phyloP scores from a whole-genome alignment of 495 filamentous ascomycete genomes.

The Cladorrhinum samala region DNA sequence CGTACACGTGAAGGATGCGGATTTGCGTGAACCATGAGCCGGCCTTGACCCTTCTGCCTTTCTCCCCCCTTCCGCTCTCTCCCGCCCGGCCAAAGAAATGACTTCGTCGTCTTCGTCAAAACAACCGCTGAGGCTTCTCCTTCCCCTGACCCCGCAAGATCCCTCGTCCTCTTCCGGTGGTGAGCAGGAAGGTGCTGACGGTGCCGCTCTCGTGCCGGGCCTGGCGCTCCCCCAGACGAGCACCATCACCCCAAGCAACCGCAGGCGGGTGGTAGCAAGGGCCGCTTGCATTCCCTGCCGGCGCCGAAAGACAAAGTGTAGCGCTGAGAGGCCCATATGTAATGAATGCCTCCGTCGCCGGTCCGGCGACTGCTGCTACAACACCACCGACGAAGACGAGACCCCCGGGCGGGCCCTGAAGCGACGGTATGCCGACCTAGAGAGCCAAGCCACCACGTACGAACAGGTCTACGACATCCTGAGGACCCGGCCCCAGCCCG shows the following conservation, averaged over 20 bases:
- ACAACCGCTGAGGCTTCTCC: not conserved
- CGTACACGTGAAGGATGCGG: no score
- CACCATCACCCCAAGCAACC: not conserved
- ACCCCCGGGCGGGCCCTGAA: constrained; percentile 24
- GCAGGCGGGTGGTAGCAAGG: not conserved
- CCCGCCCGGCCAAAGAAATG: no score
- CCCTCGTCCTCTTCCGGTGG: not conserved
- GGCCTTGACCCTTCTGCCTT: no score
- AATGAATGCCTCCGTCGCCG: constrained; percentile 19
- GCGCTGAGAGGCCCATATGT: constrained; percentile 22
- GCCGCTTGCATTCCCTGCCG: constrained; percentile 2
- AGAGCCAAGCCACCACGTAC: constrained; percentile 21
- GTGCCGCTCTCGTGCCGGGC: not conserved
- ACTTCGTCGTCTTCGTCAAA: not conserved
- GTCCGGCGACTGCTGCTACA: constrained; percentile 17
- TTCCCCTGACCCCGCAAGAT: not conserved
- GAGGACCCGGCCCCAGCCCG: constrained; percentile 20
- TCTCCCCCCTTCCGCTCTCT: no score
- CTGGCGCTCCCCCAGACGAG: not conserved
- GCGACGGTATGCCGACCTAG: constrained; percentile 21
- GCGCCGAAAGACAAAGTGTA: constrained; percentile 13
- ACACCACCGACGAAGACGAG: constrained; percentile 20
- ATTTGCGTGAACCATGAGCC: no score
- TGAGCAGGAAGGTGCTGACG: not conserved
- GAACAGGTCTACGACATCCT: constrained; percentile 23